Base-by-base conservation (phyloP, 2,329 filamentous ascomycete species). In the Biscogniauxia sp. region DNA sequence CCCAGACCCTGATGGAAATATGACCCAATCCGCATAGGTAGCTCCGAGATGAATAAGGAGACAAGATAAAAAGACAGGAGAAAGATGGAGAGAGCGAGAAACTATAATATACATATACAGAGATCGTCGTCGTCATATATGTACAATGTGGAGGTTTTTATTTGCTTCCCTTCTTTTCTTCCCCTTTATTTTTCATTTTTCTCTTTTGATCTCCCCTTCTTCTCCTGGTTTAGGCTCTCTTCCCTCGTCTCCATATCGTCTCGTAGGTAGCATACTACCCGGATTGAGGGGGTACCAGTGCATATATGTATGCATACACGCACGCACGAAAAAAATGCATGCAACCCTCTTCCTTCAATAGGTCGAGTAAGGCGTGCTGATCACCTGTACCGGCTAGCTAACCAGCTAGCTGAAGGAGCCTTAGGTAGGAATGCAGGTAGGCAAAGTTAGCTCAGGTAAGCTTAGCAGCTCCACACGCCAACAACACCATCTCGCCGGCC, bases 401-500 rank as follows among this genome's bases (percentile, higher is more conserved):
- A 45, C 37, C 37, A 51, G 50, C 50, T 25, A 25, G 50, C 50
- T 20, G 19, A 45, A 6, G 17, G 13, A 45, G 15, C 37, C 15
- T 45, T 45, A 45, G 37, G 37, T 45, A 45, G 37, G 37, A 45
- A 45, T 45, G 37, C 37, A 45, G 37, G 37, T 45, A 45, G 37
- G 15, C n/a, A 17, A 45, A 13, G 15, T 45, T 45, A 45, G 37
- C 37, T 45, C 37, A 45, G 37, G 37, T 45, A 45, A 45, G 37
- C 37, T 41, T 70, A 74, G 57, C 72, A 73, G 15, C 71, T 67
- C 95, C 95, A 99, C 55, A 96, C 89, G 49, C 93, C 95, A 28
- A 99, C 88, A 57, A 90, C 85, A 58, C 95, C 95, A 73, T 97
- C 92, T 69, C 85, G 88, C 66, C 95, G 86, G 45, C 95, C 95